Conservation (phyloP, 352 stramenopile genomes). For the Pythium brachiatum region DNA sequence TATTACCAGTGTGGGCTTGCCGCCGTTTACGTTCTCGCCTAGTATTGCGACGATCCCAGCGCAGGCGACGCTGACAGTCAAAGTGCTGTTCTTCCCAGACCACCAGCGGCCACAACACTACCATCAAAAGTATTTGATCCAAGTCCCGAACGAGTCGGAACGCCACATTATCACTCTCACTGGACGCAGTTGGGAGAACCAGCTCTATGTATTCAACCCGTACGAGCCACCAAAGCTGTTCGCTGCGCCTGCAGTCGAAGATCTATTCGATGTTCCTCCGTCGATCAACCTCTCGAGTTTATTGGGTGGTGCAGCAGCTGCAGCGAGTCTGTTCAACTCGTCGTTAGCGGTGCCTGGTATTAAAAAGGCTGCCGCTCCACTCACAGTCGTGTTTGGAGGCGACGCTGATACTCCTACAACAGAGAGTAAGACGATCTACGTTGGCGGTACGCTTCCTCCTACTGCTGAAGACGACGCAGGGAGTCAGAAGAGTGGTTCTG, state of each 20-base stretch:
- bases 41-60: slow-evolving; percentile 56
- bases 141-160: slow-evolving; percentile 76
- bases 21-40: slow-evolving; percentile 66
- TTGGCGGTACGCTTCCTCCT: slow-evolving; percentile 45
- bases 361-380: slow-evolving; percentile 36
- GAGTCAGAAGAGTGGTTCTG: slow-evolving; percentile 7
- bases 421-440: slow-evolving; percentile 27
- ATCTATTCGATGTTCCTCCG: slow-evolving; percentile 67
- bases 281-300: slow-evolving; percentile 38
- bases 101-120: slow-evolving; percentile 63
- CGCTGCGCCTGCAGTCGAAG: slow-evolving; percentile 38
- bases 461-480: slow-evolving; percentile 9
- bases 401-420: slow-evolving; percentile 18
- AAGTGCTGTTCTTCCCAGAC: slow-evolving; percentile 62
- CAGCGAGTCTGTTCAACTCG: slow-evolving; percentile 1
- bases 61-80: slow-evolving; percentile 47
- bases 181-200: slow-evolving; percentile 77
- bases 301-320: slow-evolving; percentile 1
- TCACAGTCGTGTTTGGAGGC: slow-evolving; percentile 45
- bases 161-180: slow-evolving; percentile 48
- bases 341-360: slow-evolving; percentile 34
- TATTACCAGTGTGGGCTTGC: slow-evolving; percentile 28
- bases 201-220: slow-evolving; percentile 64
- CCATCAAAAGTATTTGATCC: slow-evolving; percentile 45
- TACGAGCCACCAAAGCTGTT: slow-evolving; percentile 9